Evolutionary conservation across 805 yeast species (phyloP).

Genomic region (Danielozyma ontarioensis): DNA sequence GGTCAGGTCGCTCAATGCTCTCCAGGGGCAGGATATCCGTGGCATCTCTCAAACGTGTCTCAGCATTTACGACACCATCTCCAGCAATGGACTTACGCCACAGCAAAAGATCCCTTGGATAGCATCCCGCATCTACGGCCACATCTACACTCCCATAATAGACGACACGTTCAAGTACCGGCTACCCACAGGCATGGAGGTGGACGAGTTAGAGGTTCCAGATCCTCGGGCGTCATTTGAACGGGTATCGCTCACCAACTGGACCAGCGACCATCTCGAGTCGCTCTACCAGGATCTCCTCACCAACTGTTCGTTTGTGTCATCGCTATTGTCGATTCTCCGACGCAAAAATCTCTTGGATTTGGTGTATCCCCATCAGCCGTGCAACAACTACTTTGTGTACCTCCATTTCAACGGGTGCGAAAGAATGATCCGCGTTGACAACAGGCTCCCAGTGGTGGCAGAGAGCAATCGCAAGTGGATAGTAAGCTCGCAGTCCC

Average conservation of each 20-base stretch:
- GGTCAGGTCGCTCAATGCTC: conserved; percentile 21
- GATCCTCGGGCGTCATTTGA: background rate
- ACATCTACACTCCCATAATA: background rate
- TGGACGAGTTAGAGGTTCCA: background rate
- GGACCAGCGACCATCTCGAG: background rate
- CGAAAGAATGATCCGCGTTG: conserved; percentile 41
- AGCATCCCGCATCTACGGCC: background rate
- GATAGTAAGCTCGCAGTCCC: conserved; percentile 32
- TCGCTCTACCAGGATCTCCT: conserved; percentile 43
- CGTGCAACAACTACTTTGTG: conserved; percentile 32
- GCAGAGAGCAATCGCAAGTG: conserved; percentile 1
- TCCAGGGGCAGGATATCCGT: too few species aligned
- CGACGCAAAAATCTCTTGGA: conserved; percentile 17
- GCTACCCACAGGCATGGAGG: background rate
- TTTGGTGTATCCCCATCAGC: conserved; percentile 17
- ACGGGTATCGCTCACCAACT: background rate
- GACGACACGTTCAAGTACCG: background rate
- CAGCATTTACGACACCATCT: too few species aligned
- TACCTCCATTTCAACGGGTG: conserved; percentile 50
- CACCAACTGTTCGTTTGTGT: conserved; percentile 75
- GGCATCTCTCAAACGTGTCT: too few species aligned
- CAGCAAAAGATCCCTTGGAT: background rate
- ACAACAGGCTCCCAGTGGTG: conserved; percentile 41
- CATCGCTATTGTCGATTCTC: conserved; percentile 53
- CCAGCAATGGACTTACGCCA: too few species aligned